phyloP scores from a whole-genome alignment of 345 rosid genomes.

The Nasturtium officinale region DNA sequence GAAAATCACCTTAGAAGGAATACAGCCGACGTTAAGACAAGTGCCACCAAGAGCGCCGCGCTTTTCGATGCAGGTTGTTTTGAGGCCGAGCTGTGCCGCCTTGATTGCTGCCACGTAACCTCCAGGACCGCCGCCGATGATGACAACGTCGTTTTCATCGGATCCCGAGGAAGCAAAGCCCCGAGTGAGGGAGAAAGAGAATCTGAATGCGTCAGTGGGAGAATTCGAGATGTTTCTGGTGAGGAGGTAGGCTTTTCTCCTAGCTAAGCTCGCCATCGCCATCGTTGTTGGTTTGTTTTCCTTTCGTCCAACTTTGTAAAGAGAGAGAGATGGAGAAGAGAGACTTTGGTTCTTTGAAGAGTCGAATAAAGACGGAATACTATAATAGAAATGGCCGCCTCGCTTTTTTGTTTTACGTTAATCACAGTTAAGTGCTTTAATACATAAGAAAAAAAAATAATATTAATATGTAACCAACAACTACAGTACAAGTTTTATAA shows the following conservation, averaged over 20 bases:
- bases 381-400: neutral
- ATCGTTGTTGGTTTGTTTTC: slow-evolving; percentile 41
- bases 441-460: neutral
- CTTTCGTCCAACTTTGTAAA: slow-evolving; percentile 19
- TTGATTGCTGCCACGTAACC: slow-evolving; percentile 99
- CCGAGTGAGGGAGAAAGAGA: slow-evolving; percentile 65
- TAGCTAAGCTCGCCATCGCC: slow-evolving; percentile 89
- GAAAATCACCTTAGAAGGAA: slow-evolving; percentile 87
- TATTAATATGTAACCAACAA: too few relatives aligned
- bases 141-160: slow-evolving; percentile 92
- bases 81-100: slow-evolving; percentile 96
- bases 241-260: slow-evolving; percentile 68
- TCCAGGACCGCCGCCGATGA: slow-evolving; percentile 98
- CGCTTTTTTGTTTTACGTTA: neutral
- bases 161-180: slow-evolving; percentile 83
- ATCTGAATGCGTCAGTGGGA: slow-evolving; percentile 54
- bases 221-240: slow-evolving; percentile 58
- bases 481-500: too few relatives aligned
- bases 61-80: slow-evolving; percentile 96
- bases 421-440: neutral
- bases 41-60: slow-evolving; percentile 98
- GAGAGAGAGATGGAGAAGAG: slow-evolving; percentile 21
- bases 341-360: slow-evolving; percentile 29
- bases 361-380: slow-evolving; percentile 37
- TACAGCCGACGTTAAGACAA: slow-evolving; percentile 98